phyloP scores from a whole-genome alignment of 2,329 filamentous ascomycete species.

The Colletotrichum magnum region DNA sequence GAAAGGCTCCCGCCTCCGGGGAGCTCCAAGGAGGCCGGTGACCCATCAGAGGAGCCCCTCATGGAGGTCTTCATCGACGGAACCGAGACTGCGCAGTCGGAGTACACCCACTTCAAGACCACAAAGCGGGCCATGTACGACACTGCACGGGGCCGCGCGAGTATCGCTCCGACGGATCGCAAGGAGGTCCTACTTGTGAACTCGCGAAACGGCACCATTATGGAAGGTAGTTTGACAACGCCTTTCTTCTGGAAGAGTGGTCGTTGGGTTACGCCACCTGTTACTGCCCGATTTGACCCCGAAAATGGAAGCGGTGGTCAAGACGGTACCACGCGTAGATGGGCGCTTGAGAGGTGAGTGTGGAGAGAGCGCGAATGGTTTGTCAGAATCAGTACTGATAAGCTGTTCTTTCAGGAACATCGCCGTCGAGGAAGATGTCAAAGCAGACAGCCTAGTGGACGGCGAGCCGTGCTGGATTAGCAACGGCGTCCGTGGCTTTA shows the following conservation, averaged over 20 bases:
- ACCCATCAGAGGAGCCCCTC: conserved; percentile 46
- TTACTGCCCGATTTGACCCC: conserved; percentile 58
- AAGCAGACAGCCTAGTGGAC: conserved; percentile 71
- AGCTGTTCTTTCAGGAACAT: conserved; percentile 60
- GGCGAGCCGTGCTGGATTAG: conserved; percentile 91
- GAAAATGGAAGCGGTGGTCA: conserved; percentile 78
- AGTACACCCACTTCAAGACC: conserved; percentile 91
- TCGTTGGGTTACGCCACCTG: conserved; percentile 84
- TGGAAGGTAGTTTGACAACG: conserved; percentile 89
- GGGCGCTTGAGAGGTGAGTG: conserved; percentile 79
- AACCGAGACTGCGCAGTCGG: conserved; percentile 59
- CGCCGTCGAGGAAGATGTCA: conserved; percentile 75
- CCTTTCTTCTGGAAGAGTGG: conserved; percentile 83
- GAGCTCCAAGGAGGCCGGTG: conserved; percentile 44
- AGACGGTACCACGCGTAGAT: conserved; percentile 84
- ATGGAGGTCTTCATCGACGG: conserved; percentile 63
- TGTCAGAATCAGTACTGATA: not conserved
- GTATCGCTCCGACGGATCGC: conserved; percentile 64
- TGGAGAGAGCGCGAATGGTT: not conserved
- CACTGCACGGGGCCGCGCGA: conserved; percentile 73
- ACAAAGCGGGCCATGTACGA: conserved; percentile 81
- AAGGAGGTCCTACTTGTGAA: conserved; percentile 86
- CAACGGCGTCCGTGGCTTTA: conserved; percentile 88
- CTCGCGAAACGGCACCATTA: conserved; percentile 71
- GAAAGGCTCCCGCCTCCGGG: conserved; percentile 63